phyloP scores from a whole-genome alignment of 208 protist genomes.

The Trypanosoma cruzi region DNA sequence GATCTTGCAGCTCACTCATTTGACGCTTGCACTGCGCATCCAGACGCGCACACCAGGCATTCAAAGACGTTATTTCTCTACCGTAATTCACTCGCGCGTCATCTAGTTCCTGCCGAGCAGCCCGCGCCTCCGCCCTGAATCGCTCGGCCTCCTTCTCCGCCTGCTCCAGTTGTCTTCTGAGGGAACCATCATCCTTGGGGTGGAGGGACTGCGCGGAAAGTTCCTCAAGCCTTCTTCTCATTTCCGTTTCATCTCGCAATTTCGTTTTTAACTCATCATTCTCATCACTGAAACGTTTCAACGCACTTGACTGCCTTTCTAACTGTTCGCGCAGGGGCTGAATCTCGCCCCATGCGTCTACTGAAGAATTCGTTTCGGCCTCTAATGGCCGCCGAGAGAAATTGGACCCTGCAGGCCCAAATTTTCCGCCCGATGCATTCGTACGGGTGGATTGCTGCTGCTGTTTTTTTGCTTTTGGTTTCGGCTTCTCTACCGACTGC shows the following conservation, averaged over 20 bases:
- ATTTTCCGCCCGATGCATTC: background rate
- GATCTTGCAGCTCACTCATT: slow-evolving; percentile 29
- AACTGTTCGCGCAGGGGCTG: background rate
- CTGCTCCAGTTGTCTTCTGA: slow-evolving; percentile 10
- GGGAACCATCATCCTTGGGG: background rate
- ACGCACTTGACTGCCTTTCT: background rate
- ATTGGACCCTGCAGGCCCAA: background rate
- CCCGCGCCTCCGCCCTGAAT: slow-evolving; percentile 29
- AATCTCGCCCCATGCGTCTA: background rate
- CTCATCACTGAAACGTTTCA: slow-evolving; percentile 5
- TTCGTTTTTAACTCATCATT: background rate
- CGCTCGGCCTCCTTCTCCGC: slow-evolving; percentile 6
- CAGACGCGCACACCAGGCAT: slow-evolving; percentile 49
- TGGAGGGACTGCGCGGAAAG: slow-evolving; percentile 38
- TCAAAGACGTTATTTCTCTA: slow-evolving; percentile 48
- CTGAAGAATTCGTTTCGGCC: background rate
- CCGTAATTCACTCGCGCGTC: slow-evolving; percentile 28
- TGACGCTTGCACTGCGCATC: slow-evolving; percentile 41
- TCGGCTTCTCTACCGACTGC: background rate
- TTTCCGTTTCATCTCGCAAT: slow-evolving; percentile 20
- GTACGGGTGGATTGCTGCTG: background rate
- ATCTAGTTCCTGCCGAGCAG: slow-evolving; percentile 36
- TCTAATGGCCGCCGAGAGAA: background rate
- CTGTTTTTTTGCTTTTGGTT: background rate
- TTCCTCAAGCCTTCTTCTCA: slow-evolving; percentile 22